Evolutionary conservation across 805 yeast genomes (phyloP).

Genomic region (Candida saitoana): DNA sequence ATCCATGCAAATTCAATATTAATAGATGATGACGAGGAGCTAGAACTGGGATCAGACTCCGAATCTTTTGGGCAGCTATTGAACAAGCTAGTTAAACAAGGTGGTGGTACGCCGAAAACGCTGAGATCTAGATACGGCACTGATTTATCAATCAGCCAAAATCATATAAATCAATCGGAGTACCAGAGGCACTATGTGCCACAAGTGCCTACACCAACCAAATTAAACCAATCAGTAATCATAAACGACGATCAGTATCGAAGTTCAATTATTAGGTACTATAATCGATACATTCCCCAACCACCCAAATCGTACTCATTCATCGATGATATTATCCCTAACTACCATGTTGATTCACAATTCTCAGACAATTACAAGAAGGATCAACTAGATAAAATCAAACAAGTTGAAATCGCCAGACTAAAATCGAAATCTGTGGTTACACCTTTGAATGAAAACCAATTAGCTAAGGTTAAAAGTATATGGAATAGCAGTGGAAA

Average conservation of each 20-base stretch:
- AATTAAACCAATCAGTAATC: neutral
- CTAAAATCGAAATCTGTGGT: slow-evolving; percentile 9
- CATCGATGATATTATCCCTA: slow-evolving; percentile 10
- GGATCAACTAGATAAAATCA: slow-evolving; percentile 10
- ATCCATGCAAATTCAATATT: slow-evolving; percentile 7
- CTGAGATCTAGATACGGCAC: slow-evolving; percentile 10
- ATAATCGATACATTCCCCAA: slow-evolving; percentile 7
- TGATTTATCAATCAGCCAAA: slow-evolving; percentile 7
- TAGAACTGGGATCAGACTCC: neutral
- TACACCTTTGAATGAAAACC: slow-evolving; percentile 9
- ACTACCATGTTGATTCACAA: slow-evolving; percentile 10
- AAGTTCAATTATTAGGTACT: slow-evolving; percentile 9
- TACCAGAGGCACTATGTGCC: slow-evolving; percentile 1
- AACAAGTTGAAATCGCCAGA: slow-evolving; percentile 14
- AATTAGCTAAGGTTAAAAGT: slow-evolving; percentile 10
- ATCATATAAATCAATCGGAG: neutral
- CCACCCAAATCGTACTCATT: slow-evolving; percentile 10
- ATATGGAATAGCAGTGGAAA: slow-evolving; percentile 10
- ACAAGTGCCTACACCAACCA: neutral
- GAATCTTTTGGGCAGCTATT: neutral
- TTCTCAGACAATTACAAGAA: slow-evolving; percentile 8
- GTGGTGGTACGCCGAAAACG: neutral
- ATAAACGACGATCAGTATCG: slow-evolving; percentile 5
- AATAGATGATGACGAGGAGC: slow-evolving; percentile 5
- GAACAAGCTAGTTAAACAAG: slow-evolving; percentile 2